Evolutionary conservation across 225 moss, liverwort and hornwort genomes (phyloP), one percentile per base, ranked within the genome.

Genomic region (Pleurozium schreberi): DNA sequence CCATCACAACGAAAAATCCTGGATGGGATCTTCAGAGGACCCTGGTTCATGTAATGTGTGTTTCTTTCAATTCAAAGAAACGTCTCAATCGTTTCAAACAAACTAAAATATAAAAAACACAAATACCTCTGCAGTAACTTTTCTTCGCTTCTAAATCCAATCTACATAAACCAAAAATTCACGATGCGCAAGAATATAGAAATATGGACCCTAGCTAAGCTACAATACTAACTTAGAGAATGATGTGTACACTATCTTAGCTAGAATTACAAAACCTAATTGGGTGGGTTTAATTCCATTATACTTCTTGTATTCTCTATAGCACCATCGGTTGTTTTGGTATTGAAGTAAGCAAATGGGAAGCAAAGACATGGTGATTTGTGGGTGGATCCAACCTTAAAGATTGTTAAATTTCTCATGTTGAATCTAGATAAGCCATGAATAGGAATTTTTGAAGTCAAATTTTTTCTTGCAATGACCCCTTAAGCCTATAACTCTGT

Each of bases 361-460:
- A 28, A 30, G 6, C 0, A 0, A 1, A 30, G 0, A 47, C 30
- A 18, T 17, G 2, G 3, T 0, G 1, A 11, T 11, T 73, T 0
- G 4, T 47, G 0, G 6, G 11, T 45, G 45, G 30, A 6, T 45
- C 3, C 0, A 0, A 1, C 30, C 27, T 71, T 43, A 0, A 43
- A 1, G 43, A 73, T 28, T 73, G 17, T 30, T 17, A 73, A 0
- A 28, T 1, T 45, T 10, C 3, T 45, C 2, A 16, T 27, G 0
- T 49, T 49, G 49, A 3, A 3, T 28, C 0, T 71, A 43, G 2
- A 3, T 5, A 43, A 71, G 16, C 16, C 5, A 9, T 1, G 5
- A 43, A 42, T 3, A 15, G 3, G 3, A 27, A 15, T 27, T 40
- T 43, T 71, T 16, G 5, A 70, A 71, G 9, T 43, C 3, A 43